Evolutionary conservation across 495 filamentous ascomycete species (phyloP).

Genomic region (Penicillium salamii): DNA sequence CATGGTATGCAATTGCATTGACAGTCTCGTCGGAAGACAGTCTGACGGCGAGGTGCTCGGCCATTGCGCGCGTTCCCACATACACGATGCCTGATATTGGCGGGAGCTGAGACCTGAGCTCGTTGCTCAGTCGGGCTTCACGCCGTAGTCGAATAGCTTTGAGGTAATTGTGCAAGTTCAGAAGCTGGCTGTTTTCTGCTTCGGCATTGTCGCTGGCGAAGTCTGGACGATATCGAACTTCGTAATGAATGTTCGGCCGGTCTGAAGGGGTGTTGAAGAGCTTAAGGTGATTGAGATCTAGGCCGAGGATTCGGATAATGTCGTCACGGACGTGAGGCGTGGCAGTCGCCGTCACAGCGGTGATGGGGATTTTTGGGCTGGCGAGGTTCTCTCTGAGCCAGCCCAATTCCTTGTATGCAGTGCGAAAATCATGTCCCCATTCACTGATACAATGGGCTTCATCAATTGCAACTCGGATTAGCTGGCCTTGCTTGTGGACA

Average conservation of each 20-base stretch:
- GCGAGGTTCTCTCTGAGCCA: conserved; percentile 76
- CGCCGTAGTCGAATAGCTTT: conserved; percentile 65
- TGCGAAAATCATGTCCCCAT: conserved; percentile 98
- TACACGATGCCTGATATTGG: conserved; percentile 88
- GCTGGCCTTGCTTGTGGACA: conserved; percentile 77
- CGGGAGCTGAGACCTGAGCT: conserved; percentile 48
- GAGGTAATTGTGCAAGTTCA: conserved; percentile 73
- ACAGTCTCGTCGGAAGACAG: conserved; percentile 34
- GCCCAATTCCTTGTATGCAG: conserved; percentile 80
- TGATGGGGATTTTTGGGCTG: conserved; percentile 84
- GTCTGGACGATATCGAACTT: conserved; percentile 79
- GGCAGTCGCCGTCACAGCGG: conserved; percentile 88
- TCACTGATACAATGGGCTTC: conserved; percentile 97
- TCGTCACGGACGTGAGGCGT: conserved; percentile 75
- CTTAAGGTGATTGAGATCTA: conserved; percentile 60
- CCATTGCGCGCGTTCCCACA: conserved; percentile 72
- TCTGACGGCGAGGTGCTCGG: conserved; percentile 63
- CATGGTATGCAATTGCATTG: conserved; percentile 50
- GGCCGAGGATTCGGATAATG: conserved; percentile 69
- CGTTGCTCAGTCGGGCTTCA: conserved; percentile 32
- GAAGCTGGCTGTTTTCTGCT: conserved; percentile 47
- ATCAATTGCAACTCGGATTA: conserved; percentile 84
- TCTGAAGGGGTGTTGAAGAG: conserved; percentile 77
- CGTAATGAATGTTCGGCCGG: conserved; percentile 85
- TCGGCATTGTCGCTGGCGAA: conserved; percentile 25